Conservation (phyloP, 169 alveolate species). For the Babesia sp. region DNA sequence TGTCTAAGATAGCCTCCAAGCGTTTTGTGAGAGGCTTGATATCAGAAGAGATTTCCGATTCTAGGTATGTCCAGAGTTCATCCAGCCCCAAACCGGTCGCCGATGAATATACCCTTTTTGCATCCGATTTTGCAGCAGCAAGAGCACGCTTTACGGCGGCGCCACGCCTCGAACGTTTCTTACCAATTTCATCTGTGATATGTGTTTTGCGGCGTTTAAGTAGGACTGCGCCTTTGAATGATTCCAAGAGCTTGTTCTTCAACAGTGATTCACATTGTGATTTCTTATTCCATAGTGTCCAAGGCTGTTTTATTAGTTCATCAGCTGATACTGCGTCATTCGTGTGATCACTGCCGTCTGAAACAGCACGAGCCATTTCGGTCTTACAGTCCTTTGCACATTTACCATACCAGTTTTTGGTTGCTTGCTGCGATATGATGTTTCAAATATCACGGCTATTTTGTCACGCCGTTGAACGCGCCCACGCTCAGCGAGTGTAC, state of each 20-base stretch:
- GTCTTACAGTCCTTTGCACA: neutral
- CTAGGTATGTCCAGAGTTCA: conserved; percentile 53
- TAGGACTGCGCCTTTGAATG: conserved; percentile 25
- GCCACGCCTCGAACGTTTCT: conserved; percentile 49
- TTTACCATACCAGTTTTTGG: neutral
- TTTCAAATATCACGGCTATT: neutral
- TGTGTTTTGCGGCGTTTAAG: conserved; percentile 19
- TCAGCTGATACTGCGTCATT: conserved; percentile 8
- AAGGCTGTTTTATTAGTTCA: conserved; percentile 36
- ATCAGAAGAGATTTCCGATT: conserved; percentile 13
- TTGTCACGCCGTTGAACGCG: neutral
- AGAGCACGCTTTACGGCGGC: conserved; percentile 60
- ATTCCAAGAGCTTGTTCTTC: conserved; percentile 16
- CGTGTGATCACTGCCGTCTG: neutral
- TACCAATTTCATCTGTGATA: conserved; percentile 35
- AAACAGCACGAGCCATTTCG: neutral
- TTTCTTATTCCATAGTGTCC: conserved; percentile 40
- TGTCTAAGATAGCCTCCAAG: neutral
- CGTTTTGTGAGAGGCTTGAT: conserved; percentile 4
- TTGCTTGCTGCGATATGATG: neutral
- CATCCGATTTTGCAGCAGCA: conserved; percentile 33
- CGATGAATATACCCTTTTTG: conserved; percentile 29
- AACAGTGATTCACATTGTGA: conserved; percentile 20
- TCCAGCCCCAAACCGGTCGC: conserved; percentile 34
- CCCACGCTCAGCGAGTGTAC: conserved; percentile 5